Evolutionary conservation across 2,329 filamentous ascomycete species (phyloP), one percentile per base, ranked within the genome.

Genomic region (Sclerotinia subarctica): DNA sequence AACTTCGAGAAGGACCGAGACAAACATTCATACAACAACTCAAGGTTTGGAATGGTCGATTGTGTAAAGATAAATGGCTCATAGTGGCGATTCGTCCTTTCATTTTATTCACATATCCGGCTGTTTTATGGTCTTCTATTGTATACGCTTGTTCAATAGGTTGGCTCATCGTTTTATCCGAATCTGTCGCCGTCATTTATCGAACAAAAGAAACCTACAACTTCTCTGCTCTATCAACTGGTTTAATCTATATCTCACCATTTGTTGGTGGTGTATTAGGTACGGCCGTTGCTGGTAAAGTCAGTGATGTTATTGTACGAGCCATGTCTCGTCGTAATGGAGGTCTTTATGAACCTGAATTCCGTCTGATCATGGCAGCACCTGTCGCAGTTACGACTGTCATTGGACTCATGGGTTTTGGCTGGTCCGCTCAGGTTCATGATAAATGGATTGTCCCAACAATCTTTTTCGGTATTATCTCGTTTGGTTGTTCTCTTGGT

Each of bases 281-380:
- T n/a, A 97, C 94, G 0, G 93, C 90, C 0, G 92, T 97, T 0
- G 94, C 94, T 0, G 95, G 94, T 52, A 92, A 90, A 76, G 84
- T 97, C 17, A 95, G 91, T 4, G 95, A 98, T 75, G 75, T 94
- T 2, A 88, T 98, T 59, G 93, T 97, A 7, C 88, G 88, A 64
- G 89, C 82, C 69, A 93, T 98, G 90, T 85, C 92, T 2, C 86
- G 89, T 47, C 88, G 89, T 38, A 98, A 98, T 73, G 93, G 92
- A n/a, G 94, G 94, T 2, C 82, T 98, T 3, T 98, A 97, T 77
- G 94, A 98, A 78, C 94, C 94, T 0, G 94, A 98, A 78, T 98
- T 96, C 76, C 87, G 94, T 8, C 85, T 97, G 0, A 85, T 96
- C 54, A 97, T 98, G 94, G 92, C 88, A 0, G 79, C 90, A 3